Evolutionary conservation across 352 stramenopile genomes (phyloP), one percentile per base, ranked within the genome.

Genomic region (Thraustotheca clavata): DNA sequence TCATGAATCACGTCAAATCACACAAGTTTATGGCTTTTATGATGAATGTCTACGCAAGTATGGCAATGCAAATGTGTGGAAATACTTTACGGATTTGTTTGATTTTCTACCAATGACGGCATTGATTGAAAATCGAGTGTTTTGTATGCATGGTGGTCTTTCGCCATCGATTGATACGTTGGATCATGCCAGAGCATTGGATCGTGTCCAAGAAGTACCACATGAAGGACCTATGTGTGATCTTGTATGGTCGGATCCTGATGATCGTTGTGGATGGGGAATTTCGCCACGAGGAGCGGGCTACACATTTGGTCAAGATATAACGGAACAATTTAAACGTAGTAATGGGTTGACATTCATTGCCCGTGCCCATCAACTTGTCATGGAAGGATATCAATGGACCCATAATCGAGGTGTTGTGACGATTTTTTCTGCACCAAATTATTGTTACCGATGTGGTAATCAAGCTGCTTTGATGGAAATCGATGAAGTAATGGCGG

Each of bases 401-500:
- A 94, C 86, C 38, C 88, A 96, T 72, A 95, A 97, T 67, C 78
- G 91, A 59, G 83, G 86, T 39, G 84, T 97, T 14, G 88, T 96
- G 24, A 97, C 91, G 3, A 91, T 97, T 68, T 97, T 96, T 60
- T 92, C 76, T 60, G 91, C 91, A 16, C 91, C 91, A 26, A 97
- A 97, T 75, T 97, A 97, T 73, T 97, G 91, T 80, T 97, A 97
- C 74, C 86, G 90, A 50, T 97, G 89, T 67, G 96, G 96, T 22
- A 99, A 99, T 83, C 90, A 97, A 52, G 95, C 93, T 4, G 93
- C 89, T 35, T 90, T 98, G 70, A 91, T 98, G 79, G 91, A 97
- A 72, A 96, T 98, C 71, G 95, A 95, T 61, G 87, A 95, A 66
- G 81, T 91, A 71, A 94, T 94, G 83, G 73, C 73, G 59, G 86